Percentiles rank a stretch among this genome's conserved stretches.
phyloP scores from a whole-genome alignment of 2,329 filamentous ascomycete genomes.

The Fusarium tupiense region DNA sequence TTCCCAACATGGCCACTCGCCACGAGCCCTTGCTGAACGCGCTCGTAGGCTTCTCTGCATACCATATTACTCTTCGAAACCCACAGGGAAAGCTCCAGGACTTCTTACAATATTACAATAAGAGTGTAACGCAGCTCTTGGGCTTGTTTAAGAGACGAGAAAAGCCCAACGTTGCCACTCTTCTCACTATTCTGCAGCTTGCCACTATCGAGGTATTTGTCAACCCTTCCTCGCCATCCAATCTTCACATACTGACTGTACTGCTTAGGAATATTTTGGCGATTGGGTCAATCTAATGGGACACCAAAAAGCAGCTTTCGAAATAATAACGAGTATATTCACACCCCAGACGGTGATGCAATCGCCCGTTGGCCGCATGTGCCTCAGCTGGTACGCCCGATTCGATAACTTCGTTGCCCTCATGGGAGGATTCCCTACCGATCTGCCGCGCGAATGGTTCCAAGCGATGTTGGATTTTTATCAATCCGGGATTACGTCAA shows the following conservation, averaged over 20 bases:
- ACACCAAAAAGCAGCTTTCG: conserved; percentile 88
- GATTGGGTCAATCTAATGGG: conserved; percentile 95
- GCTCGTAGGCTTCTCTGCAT: conserved; percentile 87
- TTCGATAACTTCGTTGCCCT: conserved; percentile 89
- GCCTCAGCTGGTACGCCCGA: conserved; percentile 88
- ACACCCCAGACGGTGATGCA: conserved; percentile 79
- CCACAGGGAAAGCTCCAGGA: conserved; percentile 78
- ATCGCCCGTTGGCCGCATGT: conserved; percentile 74
- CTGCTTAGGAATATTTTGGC: conserved; percentile 83
- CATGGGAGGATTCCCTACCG: conserved; percentile 80
- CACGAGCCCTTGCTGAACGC: conserved; percentile 86
- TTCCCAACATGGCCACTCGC: conserved; percentile 77
- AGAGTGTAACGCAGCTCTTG: conserved; percentile 81
- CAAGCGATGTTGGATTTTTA: conserved; percentile 71
- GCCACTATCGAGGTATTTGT: conserved; percentile 85
- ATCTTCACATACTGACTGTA: conserved; percentile 13
- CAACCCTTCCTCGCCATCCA: conserved; percentile 7
- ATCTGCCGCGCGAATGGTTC: conserved; percentile 83
- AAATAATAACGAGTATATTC: conserved; percentile 81
- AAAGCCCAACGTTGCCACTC: conserved; percentile 75
- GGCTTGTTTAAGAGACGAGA: conserved; percentile 76
- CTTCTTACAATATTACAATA: conserved; percentile 91
- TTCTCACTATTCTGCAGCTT: conserved; percentile 89
- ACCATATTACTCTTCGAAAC: conserved; percentile 79
- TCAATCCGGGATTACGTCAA: conserved; percentile 62